Percentiles rank a stretch among this genome's conserved stretches.
Conservation (phyloP, 495 filamentous ascomycete species). For the Aspergillus affinis region DNA sequence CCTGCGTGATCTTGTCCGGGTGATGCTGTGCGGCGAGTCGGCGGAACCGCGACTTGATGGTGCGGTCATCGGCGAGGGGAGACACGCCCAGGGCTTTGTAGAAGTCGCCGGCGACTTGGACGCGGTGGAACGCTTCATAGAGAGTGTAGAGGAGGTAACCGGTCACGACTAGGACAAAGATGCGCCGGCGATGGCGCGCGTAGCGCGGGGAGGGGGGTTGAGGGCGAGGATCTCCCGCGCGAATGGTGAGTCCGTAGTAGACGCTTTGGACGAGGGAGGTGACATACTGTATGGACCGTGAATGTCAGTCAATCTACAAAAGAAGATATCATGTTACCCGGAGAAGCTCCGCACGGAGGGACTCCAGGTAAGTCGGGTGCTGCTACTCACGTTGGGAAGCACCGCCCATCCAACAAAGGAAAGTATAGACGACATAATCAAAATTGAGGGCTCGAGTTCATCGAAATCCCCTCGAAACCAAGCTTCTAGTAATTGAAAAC, state of each 20-base stretch:
- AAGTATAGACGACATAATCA: slow-evolving; percentile 51
- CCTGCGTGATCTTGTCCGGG: slow-evolving; percentile 72
- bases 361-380: background rate
- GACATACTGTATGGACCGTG: slow-evolving; percentile 56
- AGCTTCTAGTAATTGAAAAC: background rate
- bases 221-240: slow-evolving; percentile 83
- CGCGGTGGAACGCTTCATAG: slow-evolving; percentile 83
- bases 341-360: background rate
- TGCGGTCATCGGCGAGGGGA: slow-evolving; percentile 65
- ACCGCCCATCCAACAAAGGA: slow-evolving; percentile 78
- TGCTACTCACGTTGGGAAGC: slow-evolving; percentile 68
- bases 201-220: slow-evolving; percentile 68
- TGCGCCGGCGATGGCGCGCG: slow-evolving; percentile 70
- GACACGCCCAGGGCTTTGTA: slow-evolving; percentile 73
- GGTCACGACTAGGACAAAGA: slow-evolving; percentile 77
- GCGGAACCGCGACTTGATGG: slow-evolving; percentile 81
- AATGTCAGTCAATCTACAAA: background rate
- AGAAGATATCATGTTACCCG: background rate
- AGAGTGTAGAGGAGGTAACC: slow-evolving; percentile 89
- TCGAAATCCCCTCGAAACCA: background rate
- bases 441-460: slow-evolving; percentile 8
- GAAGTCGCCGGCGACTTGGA: slow-evolving; percentile 69
- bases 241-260: slow-evolving; percentile 87
- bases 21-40: slow-evolving; percentile 82
- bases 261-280: slow-evolving; percentile 76